Evolutionary conservation across 148 eudicot genomes (phyloP).

Genomic region (Rhododendron ferrugineum): DNA sequence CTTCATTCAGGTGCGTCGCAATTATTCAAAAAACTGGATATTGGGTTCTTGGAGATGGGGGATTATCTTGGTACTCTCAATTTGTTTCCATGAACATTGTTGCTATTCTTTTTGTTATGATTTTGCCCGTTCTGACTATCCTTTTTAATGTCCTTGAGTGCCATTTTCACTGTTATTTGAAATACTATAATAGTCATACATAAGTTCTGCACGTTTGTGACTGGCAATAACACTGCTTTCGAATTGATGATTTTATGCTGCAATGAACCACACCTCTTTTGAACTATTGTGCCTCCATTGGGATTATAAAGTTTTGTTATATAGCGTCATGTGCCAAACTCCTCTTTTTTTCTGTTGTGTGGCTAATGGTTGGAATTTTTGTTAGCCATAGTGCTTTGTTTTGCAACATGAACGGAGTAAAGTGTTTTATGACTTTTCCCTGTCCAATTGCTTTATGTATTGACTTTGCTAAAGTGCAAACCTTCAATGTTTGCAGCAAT

Average conservation of each 20-base stretch:
- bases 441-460: background rate
- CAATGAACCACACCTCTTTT: background rate
- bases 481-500: conserved; percentile 42
- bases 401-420: background rate
- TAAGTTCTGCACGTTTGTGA: background rate
- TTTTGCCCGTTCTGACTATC: background rate
- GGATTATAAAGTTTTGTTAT: background rate
- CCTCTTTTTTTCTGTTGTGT: background rate
- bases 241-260: background rate
- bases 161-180: background rate
- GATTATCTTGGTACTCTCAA: conserved; percentile 66
- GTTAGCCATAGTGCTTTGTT: conserved; percentile 1
- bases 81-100: conserved; percentile 1
- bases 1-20: conserved; percentile 45
- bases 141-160: background rate
- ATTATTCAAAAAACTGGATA: conserved; percentile 41
- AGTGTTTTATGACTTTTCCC: background rate
- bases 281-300: background rate
- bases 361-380: background rate
- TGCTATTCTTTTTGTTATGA: background rate
- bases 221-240: background rate
- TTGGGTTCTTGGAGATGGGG: conserved; percentile 46
- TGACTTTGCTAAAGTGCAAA: background rate
- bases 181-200: background rate
- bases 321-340: no score